Evolutionary conservation across 441 rosid species (phyloP).

Genomic region (Gossypium lobatum): DNA sequence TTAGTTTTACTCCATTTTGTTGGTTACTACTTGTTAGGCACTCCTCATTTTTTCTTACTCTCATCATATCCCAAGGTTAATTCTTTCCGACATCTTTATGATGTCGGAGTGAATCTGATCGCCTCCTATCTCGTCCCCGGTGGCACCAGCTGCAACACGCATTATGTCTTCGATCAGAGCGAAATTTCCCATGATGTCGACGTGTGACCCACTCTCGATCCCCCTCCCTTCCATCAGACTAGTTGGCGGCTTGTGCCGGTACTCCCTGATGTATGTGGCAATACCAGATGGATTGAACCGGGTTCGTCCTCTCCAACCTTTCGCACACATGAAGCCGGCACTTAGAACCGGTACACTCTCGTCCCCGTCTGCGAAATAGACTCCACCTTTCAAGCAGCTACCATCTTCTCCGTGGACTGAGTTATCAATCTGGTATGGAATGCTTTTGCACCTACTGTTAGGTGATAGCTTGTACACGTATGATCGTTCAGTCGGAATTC

Average conservation of each 20-base stretch:
- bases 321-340: slow-evolving; percentile 76
- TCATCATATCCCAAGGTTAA: slow-evolving; percentile 34
- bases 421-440: slow-evolving; percentile 49
- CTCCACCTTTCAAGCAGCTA: slow-evolving; percentile 44
- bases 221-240: slow-evolving; percentile 57
- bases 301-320: slow-evolving; percentile 67
- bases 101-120: slow-evolving; percentile 20
- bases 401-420: not conserved
- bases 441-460: slow-evolving; percentile 33
- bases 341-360: slow-evolving; percentile 53
- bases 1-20: not conserved
- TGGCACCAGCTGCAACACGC: slow-evolving; percentile 14
- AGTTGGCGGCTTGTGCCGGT: slow-evolving; percentile 40
- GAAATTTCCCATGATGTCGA: slow-evolving; percentile 62
- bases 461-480: slow-evolving; percentile 47
- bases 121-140: slow-evolving; percentile 31
- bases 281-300: slow-evolving; percentile 60
- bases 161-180: slow-evolving; percentile 56
- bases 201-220: slow-evolving; percentile 50
- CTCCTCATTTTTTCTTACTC: not conserved
- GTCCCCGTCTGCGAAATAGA: slow-evolving; percentile 47
- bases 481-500: slow-evolving; percentile 63
- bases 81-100: slow-evolving; percentile 28
- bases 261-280: slow-evolving; percentile 43
- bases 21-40: not conserved